Base-by-base conservation (phyloP, 495 filamentous ascomycete genomes). In the Staphylotrichum tortipilum region DNA sequence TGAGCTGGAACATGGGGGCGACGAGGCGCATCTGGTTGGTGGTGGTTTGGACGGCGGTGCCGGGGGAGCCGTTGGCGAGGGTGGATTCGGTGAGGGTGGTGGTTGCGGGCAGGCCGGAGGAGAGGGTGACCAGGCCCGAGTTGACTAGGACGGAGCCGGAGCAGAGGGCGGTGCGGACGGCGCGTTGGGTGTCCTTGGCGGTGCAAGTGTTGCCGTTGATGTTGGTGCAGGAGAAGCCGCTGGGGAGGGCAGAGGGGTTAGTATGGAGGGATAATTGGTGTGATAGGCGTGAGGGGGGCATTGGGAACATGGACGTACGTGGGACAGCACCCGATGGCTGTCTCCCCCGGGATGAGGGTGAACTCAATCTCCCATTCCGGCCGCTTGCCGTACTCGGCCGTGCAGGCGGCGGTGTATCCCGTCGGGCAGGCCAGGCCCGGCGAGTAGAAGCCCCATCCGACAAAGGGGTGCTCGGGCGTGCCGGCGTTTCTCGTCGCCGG, bases 391-490 rank as follows among this genome's bases (percentile, higher is more conserved):
- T 50, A 43, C 10, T 49, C 44, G 0, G 47, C 50, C n/a, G 43
- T 43, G 11, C 50, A 57, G 0, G 42, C 59, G n/a, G 59, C 37
- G 3, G 50, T 54, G 42, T 57, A 62, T 39, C 59, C 59, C 15
- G 44, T 48, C 12, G 59, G 59, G 33, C 59, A 62, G 3, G 45
- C 43, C 8, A 57, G 37, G 0, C 59, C 59, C 7, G 59, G 56
- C 8, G 56, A 59, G 38, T 57, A 62, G 23, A 57, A 52, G 0
- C 59, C 59, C 56, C 48, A 55, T 15, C 59, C 59, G 19, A 47
- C 9, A 17, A 57, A 50, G 18, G 43, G 49, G 15, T 5, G 30
- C 17, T 9, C 6, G 15, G 15, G 38, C 14, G 33, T 34, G 26
- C 22, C 33, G 31, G 26, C 11, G 1, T 3, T 14, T 7, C 7